Evolutionary conservation across 352 stramenopile species (phyloP).

Genomic region (Pythium sukuiense): DNA sequence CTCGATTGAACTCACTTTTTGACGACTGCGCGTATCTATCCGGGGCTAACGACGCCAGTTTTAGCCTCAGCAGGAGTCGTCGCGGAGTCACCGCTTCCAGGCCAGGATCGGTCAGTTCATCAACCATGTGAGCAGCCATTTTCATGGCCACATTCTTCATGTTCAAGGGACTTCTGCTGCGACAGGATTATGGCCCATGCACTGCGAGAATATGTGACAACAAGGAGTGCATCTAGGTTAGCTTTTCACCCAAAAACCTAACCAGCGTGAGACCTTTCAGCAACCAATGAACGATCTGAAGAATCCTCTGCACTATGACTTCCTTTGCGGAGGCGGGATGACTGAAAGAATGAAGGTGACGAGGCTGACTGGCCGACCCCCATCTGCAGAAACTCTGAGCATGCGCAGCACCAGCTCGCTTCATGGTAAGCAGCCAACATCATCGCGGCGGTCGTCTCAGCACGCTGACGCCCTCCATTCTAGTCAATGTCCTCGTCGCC

Average conservation of each 20-base stretch:
- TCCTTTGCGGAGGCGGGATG: conserved; percentile 1
- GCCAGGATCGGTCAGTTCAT: not conserved
- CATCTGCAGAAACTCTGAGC: not conserved
- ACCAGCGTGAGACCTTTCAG: conserved; percentile 14
- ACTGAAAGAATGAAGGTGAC: not conserved
- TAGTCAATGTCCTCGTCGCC: conserved; percentile 4
- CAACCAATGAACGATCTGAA: conserved; percentile 13
- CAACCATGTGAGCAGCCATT: not conserved
- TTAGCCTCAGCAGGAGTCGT: not conserved
- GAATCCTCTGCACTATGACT: not conserved
- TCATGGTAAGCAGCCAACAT: not conserved
- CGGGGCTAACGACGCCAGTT: not conserved
- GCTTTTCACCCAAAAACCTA: conserved; percentile 18
- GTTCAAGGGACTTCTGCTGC: not conserved
- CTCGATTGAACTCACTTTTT: conserved; percentile 14
- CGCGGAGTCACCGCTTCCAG: not conserved
- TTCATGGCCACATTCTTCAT: not conserved
- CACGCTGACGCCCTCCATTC: not conserved
- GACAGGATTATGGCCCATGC: not conserved
- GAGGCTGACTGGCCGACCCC: not conserved
- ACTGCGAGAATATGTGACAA: conserved; percentile 20
- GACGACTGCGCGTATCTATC: not conserved
- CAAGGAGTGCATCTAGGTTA: conserved; percentile 18
- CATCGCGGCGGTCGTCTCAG: not conserved
- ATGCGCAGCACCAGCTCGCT: conserved; percentile 3